Evolutionary conservation across 306 rosid species (phyloP).

Genomic region (Dryas alaskensis): DNA sequence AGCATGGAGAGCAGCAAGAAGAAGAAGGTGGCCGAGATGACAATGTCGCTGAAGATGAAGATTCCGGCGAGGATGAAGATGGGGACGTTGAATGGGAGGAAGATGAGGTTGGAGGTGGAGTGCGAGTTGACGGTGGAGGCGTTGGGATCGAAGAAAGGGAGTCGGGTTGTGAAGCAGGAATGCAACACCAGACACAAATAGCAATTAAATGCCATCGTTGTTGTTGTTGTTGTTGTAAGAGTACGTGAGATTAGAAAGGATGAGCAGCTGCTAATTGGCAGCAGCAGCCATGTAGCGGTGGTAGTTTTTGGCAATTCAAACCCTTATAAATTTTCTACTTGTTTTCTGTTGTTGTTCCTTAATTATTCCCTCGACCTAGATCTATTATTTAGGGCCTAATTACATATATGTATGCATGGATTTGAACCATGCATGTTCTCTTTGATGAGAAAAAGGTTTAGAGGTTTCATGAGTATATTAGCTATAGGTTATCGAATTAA

Average conservation of each 20-base stretch:
- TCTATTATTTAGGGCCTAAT: too few species aligned
- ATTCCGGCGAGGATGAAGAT: slow-evolving; percentile 23
- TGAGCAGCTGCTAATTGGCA: neutral
- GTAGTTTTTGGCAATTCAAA: neutral
- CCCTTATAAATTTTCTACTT: neutral
- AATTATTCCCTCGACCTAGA: too few species aligned
- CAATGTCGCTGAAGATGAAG: slow-evolving; percentile 33
- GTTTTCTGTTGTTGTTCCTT: neutral
- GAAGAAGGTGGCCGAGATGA: neutral
- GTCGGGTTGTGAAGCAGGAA: slow-evolving; percentile 41
- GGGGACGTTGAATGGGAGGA: slow-evolving; percentile 29
- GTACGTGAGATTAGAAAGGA: neutral
- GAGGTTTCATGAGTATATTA: too few species aligned
- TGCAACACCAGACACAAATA: slow-evolving; percentile 31
- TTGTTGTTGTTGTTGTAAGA: neutral
- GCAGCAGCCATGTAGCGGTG: neutral
- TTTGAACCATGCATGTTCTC: too few species aligned
- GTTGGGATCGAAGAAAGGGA: slow-evolving; percentile 29
- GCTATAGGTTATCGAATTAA: too few species aligned
- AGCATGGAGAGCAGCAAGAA: slow-evolving; percentile 19
- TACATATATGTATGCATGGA: too few species aligned
- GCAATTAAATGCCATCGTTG: neutral
- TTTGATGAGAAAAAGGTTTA: too few species aligned
- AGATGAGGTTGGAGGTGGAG: slow-evolving; percentile 18
- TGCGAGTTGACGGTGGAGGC: slow-evolving; percentile 44